Evolutionary conservation across 345 rosid genomes (phyloP), one percentile per base, ranked within the genome.

Genomic region (Salix arbutifolia): DNA sequence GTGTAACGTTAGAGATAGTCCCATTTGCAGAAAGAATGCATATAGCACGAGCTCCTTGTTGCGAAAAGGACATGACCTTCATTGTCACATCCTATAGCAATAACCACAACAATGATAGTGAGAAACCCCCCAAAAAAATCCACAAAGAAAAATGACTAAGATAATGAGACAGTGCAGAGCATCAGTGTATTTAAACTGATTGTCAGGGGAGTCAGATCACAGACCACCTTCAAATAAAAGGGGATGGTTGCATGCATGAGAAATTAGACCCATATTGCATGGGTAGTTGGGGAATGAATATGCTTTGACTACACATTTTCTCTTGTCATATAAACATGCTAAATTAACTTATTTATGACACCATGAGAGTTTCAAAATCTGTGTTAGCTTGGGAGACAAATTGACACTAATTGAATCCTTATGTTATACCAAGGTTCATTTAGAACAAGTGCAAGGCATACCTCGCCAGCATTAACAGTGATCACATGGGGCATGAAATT

Each of bases 51-150:
- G 91, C 72, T 72, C 90, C 89, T 88, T 92, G 94, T 79, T 92
- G 97, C 75, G 94, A 89, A 78, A 96, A 90, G 66, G 92, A 84
- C 97, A 96, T 92, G 69, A 96, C 78, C 86, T 94, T 96, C 99
- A 90, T 96, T 16, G 85, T 87, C 76, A 96, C 94, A 86, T 96
- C 99, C 99, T 96, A 80, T 44, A 80, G 48, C 28, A 77, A 75
- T 18, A 67, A 8, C 9, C 21, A 53, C 60, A 53, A 8, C 25
- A 79, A 33, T 67, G 38, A 70, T 52, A 28, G 16, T 23, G 69
- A 8, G 67, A 42, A 77, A 77, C 76, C 67, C 58, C 42, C 69
- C 14, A 14, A 53, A 58, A 35, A 46, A 17, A 35, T 5, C 16
- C 10, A 78, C 26, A 12, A 9, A 52, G 42, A 52, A 38, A 60